phyloP scores from a whole-genome alignment of 2,329 filamentous ascomycete genomes.

The Aspergillus fijiensis region DNA sequence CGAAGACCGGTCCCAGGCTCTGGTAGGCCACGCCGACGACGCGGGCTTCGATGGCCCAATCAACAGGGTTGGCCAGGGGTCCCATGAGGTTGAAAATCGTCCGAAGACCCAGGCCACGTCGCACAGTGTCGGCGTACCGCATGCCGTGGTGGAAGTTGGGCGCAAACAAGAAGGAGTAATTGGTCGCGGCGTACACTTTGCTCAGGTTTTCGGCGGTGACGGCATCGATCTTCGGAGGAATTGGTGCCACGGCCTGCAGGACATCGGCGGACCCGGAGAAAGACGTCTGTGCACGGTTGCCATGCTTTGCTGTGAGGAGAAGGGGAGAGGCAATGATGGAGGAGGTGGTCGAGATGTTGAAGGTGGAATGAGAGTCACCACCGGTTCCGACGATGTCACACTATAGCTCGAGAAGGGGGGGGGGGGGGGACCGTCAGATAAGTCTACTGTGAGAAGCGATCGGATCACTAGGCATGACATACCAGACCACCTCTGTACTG shows the following conservation, averaged over 20 bases:
- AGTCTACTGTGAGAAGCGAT: background rate
- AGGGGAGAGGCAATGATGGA: constrained; percentile 87
- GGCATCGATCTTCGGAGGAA: constrained; percentile 69
- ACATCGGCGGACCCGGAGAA: constrained; percentile 95
- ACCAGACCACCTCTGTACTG: constrained; percentile 80
- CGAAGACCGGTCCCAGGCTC: constrained; percentile 84
- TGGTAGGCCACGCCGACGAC: constrained; percentile 89
- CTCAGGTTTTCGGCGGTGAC: constrained; percentile 71
- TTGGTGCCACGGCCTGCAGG: constrained; percentile 71
- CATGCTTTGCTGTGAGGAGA: constrained; percentile 88
- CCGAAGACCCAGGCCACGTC: constrained; percentile 84
- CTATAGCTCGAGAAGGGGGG: constrained; percentile 32
- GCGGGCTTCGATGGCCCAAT: constrained; percentile 80
- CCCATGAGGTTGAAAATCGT: constrained; percentile 98
- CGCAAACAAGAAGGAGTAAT: constrained; percentile 94
- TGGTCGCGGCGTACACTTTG: constrained; percentile 72
- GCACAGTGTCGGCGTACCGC: constrained; percentile 80
- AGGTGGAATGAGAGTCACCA: constrained; percentile 94
- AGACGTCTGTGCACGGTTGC: constrained; percentile 91
- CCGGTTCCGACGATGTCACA: constrained; percentile 97
- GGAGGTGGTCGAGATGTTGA: constrained; percentile 95
- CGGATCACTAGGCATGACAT: constrained; percentile 37
- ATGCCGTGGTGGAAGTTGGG: constrained; percentile 96
- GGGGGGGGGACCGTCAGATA: background rate
- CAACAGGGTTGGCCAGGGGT: constrained; percentile 85